These are phyloP conservation scores for Ogataea nitratoaversa DNA, from an alignment of 805 yeast genomes.

Conservation along the genomic window DNA sequence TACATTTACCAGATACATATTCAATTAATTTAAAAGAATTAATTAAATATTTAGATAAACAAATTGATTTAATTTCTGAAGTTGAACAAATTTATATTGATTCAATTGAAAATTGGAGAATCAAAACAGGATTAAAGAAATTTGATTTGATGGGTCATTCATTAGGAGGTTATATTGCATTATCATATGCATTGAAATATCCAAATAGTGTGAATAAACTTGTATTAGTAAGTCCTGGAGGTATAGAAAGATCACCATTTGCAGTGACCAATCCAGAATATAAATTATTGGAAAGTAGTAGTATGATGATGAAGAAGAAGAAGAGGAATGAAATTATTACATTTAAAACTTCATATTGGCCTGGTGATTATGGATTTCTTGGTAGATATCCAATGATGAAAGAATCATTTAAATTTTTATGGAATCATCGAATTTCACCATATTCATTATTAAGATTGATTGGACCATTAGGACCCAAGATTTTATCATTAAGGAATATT, in stretches of 20 bases:
- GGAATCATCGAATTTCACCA: slow-evolving; percentile 39
- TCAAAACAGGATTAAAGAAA: slow-evolving; percentile 40
- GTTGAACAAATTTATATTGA: slow-evolving; percentile 55
- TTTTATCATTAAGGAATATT: slow-evolving; percentile 25
- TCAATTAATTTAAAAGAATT: slow-evolving; percentile 17
- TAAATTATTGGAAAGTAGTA: slow-evolving; percentile 4
- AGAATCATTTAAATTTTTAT: slow-evolving; percentile 32
- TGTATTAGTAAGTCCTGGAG: slow-evolving; percentile 70
- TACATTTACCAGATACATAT: slow-evolving; percentile 21
- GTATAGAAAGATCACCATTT: slow-evolving; percentile 65
- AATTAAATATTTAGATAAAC: slow-evolving; percentile 27
- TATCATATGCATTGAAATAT: slow-evolving; percentile 55
- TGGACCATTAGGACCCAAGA: slow-evolving; percentile 34
- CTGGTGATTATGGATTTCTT: slow-evolving; percentile 41
- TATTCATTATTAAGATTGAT: slow-evolving; percentile 46
- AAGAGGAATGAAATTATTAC: slow-evolving; percentile 1
- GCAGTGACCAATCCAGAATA: slow-evolving; percentile 45
- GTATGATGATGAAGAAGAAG: slow-evolving; percentile 4
- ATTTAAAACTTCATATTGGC: slow-evolving; percentile 38
- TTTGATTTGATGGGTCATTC: slow-evolving; percentile 74
- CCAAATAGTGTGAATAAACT: slow-evolving; percentile 52
- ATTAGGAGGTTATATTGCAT: slow-evolving; percentile 71
- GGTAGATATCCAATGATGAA: slow-evolving; percentile 43
- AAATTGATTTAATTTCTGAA: slow-evolving; percentile 35
- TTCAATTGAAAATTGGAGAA: slow-evolving; percentile 65